Percentiles rank a stretch among this genome's conserved stretches.
phyloP scores from a whole-genome alignment of 805 yeast genomes.

The Debaryomyces maramus region DNA sequence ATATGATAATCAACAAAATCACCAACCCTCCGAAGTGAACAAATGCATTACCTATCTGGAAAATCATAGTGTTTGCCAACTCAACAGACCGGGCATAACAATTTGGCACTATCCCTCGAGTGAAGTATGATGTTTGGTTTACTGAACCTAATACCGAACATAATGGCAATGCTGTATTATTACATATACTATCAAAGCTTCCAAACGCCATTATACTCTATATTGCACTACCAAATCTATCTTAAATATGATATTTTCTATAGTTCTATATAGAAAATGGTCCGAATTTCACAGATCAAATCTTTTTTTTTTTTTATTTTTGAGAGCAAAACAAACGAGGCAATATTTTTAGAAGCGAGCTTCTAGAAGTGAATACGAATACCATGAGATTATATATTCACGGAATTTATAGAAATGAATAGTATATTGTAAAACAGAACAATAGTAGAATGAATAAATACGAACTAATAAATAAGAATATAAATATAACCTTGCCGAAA shows the following conservation, averaged over 20 bases:
- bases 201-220: constrained; percentile 59
- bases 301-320: no score
- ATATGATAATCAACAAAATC: constrained; percentile 66
- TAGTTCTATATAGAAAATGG: no score
- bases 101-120: constrained; percentile 65
- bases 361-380: no score
- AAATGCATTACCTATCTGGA: constrained; percentile 85
- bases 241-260: no score
- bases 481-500: neutral
- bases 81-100: constrained; percentile 88
- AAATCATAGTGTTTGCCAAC: constrained; percentile 87
- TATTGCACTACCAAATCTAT: neutral
- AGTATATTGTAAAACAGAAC: neutral
- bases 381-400: no score
- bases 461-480: neutral
- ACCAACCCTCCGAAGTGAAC: constrained; percentile 74
- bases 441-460: no score
- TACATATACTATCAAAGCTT: constrained; percentile 61
- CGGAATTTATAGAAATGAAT: neutral
- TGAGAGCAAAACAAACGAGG: neutral
- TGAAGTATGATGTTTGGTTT: constrained; percentile 29
- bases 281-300: no score
- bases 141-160: constrained; percentile 72
- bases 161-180: constrained; percentile 69
- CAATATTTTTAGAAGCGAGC: constrained; percentile 1